Conservation (phyloP, 2,329 filamentous ascomycete species). For the Pseudogymnoascus sp. region DNA sequence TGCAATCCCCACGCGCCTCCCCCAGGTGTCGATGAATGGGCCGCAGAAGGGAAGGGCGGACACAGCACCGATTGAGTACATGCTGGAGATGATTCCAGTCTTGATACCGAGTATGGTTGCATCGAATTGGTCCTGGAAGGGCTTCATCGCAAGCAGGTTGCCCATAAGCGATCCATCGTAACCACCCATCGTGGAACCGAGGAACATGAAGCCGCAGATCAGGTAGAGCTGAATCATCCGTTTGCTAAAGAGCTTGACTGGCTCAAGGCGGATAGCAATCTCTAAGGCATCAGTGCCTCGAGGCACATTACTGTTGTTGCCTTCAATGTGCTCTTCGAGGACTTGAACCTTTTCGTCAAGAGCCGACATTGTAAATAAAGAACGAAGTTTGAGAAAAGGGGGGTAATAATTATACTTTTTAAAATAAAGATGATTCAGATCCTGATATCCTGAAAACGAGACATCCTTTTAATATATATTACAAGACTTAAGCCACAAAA, state of each 20-base stretch:
- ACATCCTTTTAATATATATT: background rate
- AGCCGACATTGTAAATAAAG: background rate
- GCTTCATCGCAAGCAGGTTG: background rate
- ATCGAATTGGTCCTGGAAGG: constrained; percentile 5
- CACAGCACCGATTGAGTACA: constrained; percentile 40
- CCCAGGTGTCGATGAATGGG: constrained; percentile 35
- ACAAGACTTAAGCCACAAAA: background rate
- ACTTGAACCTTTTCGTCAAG: background rate
- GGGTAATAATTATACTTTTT: background rate
- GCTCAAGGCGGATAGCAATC: background rate
- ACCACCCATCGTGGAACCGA: background rate
- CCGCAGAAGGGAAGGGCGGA: constrained; percentile 36
- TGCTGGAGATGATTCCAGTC: constrained; percentile 32
- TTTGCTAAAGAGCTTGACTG: background rate
- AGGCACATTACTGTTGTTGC: background rate
- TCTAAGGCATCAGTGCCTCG: background rate
- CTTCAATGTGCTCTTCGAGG: background rate
- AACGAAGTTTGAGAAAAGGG: background rate
- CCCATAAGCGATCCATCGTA: background rate
- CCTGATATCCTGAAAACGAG: background rate
- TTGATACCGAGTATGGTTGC: constrained; percentile 34
- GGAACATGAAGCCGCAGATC: background rate
- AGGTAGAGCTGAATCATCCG: background rate
- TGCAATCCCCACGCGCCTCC: constrained; percentile 36
- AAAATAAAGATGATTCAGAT: background rate